These are phyloP conservation scores for Chaetomium tenue DNA, from an alignment of 495 filamentous ascomycete species.

Conservation along the genomic window DNA sequence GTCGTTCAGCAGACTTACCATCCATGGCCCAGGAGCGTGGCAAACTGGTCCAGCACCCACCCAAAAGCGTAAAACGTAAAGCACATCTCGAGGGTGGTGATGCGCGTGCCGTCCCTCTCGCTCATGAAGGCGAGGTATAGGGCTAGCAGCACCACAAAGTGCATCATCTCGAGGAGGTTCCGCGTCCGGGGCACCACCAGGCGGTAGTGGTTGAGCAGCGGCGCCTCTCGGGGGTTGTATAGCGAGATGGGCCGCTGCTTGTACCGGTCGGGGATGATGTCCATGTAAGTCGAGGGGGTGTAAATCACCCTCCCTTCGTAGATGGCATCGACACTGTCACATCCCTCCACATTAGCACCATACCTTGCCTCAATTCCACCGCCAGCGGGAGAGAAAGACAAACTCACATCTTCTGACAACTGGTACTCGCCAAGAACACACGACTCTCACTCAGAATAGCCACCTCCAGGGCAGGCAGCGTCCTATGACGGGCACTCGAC, in stretches of 20 bases:
- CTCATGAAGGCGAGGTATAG: conserved; percentile 65
- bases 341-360: conserved; percentile 19
- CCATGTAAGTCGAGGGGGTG: conserved; percentile 65
- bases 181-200: conserved; percentile 67
- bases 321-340: conserved; percentile 59
- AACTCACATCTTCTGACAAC: conserved; percentile 63
- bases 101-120: conserved; percentile 48
- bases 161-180: conserved; percentile 63
- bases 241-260: conserved; percentile 69
- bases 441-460: conserved; percentile 69
- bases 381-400: neutral
- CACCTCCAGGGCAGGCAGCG: conserved; percentile 65
- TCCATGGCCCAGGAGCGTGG: conserved; percentile 68
- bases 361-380: neutral
- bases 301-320: conserved; percentile 67
- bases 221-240: conserved; percentile 63
- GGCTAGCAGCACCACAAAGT: conserved; percentile 61
- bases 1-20: conserved; percentile 44
- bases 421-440: conserved; percentile 61
- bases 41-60: conserved; percentile 72
- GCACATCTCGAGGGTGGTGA: conserved; percentile 54
- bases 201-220: conserved; percentile 71
- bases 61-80: conserved; percentile 66
- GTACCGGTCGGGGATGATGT: conserved; percentile 71
- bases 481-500: conserved; percentile 54